Evolutionary conservation across 805 yeast genomes (phyloP).

Genomic region (Candida awuae): DNA sequence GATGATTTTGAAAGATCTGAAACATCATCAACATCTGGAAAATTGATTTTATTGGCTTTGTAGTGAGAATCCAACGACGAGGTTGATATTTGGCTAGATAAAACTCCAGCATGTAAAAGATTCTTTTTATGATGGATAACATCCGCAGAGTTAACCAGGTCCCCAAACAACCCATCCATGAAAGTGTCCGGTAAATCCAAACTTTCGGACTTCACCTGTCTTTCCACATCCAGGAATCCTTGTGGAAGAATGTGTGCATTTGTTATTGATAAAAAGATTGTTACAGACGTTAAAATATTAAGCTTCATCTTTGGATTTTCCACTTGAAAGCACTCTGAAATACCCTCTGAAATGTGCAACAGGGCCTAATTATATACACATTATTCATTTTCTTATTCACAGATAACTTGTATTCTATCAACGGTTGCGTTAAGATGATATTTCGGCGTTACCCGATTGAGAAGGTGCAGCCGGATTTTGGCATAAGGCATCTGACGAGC

Average conservation of each 20-base stretch:
- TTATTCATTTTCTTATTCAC: too few relatives aligned
- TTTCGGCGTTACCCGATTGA: too few relatives aligned
- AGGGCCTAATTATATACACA: too few relatives aligned
- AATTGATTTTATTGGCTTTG: slow-evolving; percentile 18
- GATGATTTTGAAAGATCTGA: slow-evolving; percentile 20
- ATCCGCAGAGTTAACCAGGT: slow-evolving; percentile 13
- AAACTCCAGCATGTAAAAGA: slow-evolving; percentile 10
- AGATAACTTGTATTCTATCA: too few relatives aligned
- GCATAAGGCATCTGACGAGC: background rate
- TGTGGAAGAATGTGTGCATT: slow-evolving; percentile 3
- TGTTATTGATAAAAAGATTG: background rate
- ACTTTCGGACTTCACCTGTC: too few relatives aligned
- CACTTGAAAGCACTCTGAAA: too few relatives aligned
- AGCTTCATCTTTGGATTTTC: too few relatives aligned
- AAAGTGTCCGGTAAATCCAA: slow-evolving; percentile 11
- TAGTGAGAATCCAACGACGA: slow-evolving; percentile 10
- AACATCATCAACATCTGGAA: slow-evolving; percentile 32
- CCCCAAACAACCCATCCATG: slow-evolving; percentile 23
- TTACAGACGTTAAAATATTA: too few relatives aligned
- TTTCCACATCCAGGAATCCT: too few relatives aligned
- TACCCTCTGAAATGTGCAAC: too few relatives aligned
- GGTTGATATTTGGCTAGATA: background rate
- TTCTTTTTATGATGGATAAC: slow-evolving; percentile 6
- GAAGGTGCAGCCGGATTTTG: slow-evolving; percentile 4
- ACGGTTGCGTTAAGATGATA: too few relatives aligned